These are phyloP conservation scores for Penicillium longicatenatum DNA, from an alignment of 495 filamentous ascomycete species.

Conservation along the genomic window DNA sequence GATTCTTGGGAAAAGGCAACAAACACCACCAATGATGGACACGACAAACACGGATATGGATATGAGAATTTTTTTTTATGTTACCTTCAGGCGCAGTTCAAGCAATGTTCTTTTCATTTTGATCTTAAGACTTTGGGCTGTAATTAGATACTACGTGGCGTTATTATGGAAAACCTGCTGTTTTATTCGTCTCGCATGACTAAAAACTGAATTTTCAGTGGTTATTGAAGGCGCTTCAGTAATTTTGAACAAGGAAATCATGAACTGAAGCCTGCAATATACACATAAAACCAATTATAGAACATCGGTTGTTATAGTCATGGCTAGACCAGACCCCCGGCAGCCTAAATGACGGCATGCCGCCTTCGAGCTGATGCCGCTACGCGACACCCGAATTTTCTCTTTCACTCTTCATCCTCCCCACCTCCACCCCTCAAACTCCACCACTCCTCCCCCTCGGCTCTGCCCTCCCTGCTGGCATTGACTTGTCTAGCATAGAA, in stretches of 20 bases:
- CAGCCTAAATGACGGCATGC: conserved; percentile 32
- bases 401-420: conserved; percentile 32
- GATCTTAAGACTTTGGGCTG: background rate
- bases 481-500: conserved; percentile 56
- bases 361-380: conserved; percentile 22
- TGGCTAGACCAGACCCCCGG: conserved; percentile 7
- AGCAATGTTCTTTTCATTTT: conserved; percentile 8
- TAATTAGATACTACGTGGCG: conserved; percentile 1
- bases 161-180: background rate
- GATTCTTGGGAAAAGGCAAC: conserved; percentile 4
- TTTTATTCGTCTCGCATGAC: too few species aligned
- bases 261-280: too few species aligned
- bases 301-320: background rate
- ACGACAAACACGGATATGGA: conserved; percentile 16
- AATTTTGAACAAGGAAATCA: too few species aligned
- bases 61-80: background rate
- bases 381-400: conserved; percentile 34
- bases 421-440: conserved; percentile 29
- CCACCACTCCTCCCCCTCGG: conserved; percentile 40
- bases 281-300: too few species aligned
- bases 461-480: conserved; percentile 48
- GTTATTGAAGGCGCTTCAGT: background rate
- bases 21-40: conserved; percentile 6
- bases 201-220: too few species aligned
- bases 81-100: conserved; percentile 1